Conservation (phyloP, 78 protist genomes). For the Planoprotostelium fungivorum region DNA sequence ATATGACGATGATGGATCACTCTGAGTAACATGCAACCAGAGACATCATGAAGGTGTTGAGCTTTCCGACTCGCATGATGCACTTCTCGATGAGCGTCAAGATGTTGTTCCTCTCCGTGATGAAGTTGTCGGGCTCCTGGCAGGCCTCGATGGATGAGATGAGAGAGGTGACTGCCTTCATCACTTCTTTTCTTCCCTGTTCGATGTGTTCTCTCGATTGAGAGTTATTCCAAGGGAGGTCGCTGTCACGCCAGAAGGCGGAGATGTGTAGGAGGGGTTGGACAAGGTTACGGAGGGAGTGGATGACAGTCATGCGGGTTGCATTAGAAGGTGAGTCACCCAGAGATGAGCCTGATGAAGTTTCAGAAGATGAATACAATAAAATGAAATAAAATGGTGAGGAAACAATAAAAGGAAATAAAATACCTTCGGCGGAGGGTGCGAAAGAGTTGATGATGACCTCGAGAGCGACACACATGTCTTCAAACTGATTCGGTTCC, state of each 20-base stretch:
- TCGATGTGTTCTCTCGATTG: not conserved
- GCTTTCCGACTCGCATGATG: not conserved
- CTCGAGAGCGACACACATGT: no score
- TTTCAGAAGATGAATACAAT: no score
- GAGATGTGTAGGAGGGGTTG: not conserved
- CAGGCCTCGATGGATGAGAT: not conserved
- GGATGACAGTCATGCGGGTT: not conserved
- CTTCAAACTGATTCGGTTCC: no score
- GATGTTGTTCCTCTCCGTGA: not conserved
- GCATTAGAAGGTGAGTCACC: not conserved
- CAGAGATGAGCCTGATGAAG: not conserved
- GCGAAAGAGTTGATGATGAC: no score
- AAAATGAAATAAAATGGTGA: no score
- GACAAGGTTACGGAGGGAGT: not conserved
- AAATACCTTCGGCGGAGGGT: no score
- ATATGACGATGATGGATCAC: not conserved
- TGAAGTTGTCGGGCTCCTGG: not conserved
- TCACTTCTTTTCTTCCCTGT: not conserved
- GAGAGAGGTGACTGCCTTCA: not conserved
- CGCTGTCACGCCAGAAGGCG: not conserved
- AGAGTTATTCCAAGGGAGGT: not conserved
- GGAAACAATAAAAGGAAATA: no score
- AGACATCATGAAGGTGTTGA: not conserved
- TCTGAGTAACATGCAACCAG: not conserved
- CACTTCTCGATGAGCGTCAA: not conserved